phyloP scores from a whole-genome alignment of 345 rosid genomes.

The Pistacia vera region DNA sequence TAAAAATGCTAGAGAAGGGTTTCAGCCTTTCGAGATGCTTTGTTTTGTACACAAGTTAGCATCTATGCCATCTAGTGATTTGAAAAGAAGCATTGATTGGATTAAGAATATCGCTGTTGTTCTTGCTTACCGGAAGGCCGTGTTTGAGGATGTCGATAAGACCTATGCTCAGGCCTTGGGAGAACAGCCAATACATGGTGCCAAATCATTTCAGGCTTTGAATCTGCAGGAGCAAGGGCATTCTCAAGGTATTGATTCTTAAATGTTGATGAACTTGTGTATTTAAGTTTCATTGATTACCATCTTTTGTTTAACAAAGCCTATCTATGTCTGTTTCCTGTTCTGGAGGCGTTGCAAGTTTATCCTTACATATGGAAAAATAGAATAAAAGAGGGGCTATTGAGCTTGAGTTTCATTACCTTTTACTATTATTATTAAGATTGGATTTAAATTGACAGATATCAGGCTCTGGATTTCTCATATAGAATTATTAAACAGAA shows the following conservation, averaged over 20 bases:
- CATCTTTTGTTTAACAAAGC: not conserved
- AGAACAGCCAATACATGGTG: constrained; percentile 15
- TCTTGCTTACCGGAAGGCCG: constrained; percentile 47
- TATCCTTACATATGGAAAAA: too few relatives aligned
- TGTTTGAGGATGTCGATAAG: constrained; percentile 59
- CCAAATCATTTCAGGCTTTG: constrained; percentile 13
- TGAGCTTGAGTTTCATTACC: not conserved
- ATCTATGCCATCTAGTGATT: constrained; percentile 27
- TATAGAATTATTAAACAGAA: not conserved
- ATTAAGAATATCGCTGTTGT: constrained; percentile 40
- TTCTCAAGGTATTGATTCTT: constrained; percentile 37
- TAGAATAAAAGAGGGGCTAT: too few relatives aligned
- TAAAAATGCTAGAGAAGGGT: constrained; percentile 42
- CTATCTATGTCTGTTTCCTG: not conserved
- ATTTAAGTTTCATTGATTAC: not conserved
- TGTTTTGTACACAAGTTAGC: constrained; percentile 51
- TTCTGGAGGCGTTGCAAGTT: too few relatives aligned
- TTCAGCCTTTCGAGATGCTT: constrained; percentile 42
- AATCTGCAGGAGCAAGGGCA: constrained; percentile 29
- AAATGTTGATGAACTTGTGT: not conserved
- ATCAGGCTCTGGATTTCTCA: not conserved
- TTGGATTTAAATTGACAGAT: not conserved
- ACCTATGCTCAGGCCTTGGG: constrained; percentile 54
- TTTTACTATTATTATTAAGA: not conserved
- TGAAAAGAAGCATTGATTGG: constrained; percentile 33